Conservation (phyloP, 2,329 filamentous ascomycete species). For the Fusarium albosuccineum region DNA sequence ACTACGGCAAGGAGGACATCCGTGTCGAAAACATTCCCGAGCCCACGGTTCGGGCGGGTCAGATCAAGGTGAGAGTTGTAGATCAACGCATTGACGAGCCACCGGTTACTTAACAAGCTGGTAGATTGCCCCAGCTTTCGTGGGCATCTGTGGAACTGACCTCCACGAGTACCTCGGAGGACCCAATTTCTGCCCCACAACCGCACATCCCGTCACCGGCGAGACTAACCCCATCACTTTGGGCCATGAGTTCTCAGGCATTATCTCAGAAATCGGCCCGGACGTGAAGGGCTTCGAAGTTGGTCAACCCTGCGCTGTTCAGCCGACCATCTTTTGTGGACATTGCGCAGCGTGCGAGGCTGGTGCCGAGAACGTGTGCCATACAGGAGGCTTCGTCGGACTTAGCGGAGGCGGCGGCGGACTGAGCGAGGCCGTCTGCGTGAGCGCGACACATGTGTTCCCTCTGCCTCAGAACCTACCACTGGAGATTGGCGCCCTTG, state of each 20-base stretch:
- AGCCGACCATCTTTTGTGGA: conserved; percentile 71
- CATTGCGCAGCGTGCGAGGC: conserved; percentile 67
- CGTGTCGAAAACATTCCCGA: conserved; percentile 64
- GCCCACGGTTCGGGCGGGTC: conserved; percentile 60
- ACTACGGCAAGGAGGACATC: conserved; percentile 68
- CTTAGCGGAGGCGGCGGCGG: conserved; percentile 64
- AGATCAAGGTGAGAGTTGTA: conserved; percentile 55
- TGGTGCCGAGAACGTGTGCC: conserved; percentile 69
- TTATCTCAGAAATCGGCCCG: conserved; percentile 68
- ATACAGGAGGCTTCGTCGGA: conserved; percentile 54
- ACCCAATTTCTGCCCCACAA: conserved; percentile 55
- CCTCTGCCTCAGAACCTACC: conserved; percentile 64
- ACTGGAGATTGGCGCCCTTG: conserved; percentile 64
- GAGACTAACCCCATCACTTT: conserved; percentile 70
- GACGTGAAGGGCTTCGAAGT: conserved; percentile 61
- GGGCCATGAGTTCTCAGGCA: conserved; percentile 75
- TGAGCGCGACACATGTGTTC: conserved; percentile 62
- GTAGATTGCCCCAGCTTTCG: conserved; percentile 53
- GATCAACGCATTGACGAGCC: accelerated
- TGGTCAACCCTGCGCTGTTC: conserved; percentile 70
- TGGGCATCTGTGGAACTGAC: conserved; percentile 63
- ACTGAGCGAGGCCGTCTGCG: conserved; percentile 66
- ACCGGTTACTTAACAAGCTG: background rate
- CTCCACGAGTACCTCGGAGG: conserved; percentile 51
- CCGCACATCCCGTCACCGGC: conserved; percentile 70